Evolutionary conservation across 192 early-diverging fungal species (phyloP).

Genomic region (Backusella psychrophila): DNA sequence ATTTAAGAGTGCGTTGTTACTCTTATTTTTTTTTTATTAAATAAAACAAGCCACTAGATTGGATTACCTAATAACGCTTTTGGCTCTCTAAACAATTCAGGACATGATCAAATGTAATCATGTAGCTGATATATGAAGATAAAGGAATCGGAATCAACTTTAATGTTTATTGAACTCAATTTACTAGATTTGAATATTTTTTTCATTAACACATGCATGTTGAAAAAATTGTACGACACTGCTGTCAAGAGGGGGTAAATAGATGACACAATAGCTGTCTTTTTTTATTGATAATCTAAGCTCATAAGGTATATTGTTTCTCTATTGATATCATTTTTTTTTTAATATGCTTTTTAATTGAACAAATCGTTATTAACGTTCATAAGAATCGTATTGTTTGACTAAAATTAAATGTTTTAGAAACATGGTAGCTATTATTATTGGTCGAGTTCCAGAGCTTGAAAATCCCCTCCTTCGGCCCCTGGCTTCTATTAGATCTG

Average conservation of each 20-base stretch:
- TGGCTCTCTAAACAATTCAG: no score
- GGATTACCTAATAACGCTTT: no score
- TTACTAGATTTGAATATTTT: not conserved
- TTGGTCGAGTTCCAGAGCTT: not conserved
- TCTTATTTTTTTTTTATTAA: no score
- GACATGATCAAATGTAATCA: no score
- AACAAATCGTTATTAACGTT: not conserved
- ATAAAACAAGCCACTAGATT: no score
- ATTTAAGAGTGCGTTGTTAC: no score
- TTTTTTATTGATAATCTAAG: not conserved
- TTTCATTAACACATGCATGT: not conserved
- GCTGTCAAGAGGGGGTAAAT: not conserved
- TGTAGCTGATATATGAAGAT: no score
- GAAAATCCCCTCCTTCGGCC: not conserved
- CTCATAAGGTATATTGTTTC: not conserved
- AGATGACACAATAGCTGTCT: not conserved
- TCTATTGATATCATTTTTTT: not conserved
- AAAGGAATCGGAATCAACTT: no score
- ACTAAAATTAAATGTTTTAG: not conserved
- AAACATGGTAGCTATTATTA: not conserved
- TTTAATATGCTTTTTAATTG: not conserved
- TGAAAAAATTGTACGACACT: not conserved
- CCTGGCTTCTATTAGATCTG: not conserved
- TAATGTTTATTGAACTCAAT: no score
- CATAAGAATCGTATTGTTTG: not conserved